phyloP scores from a whole-genome alignment of 176 grass and related monocot species.

The Aegilops tauschii region DNA sequence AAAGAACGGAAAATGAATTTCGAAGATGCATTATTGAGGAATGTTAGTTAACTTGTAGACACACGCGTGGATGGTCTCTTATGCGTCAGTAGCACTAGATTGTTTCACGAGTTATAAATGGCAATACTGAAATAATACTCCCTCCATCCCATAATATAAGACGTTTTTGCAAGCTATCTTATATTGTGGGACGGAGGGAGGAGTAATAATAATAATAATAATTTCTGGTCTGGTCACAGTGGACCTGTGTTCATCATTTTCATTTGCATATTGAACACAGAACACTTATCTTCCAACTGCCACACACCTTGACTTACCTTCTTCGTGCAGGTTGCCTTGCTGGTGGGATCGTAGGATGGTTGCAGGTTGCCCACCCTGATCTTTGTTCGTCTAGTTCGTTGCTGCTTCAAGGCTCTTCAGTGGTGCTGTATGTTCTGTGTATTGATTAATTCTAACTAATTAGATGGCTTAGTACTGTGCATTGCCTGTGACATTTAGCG shows the following conservation, averaged over 20 bases:
- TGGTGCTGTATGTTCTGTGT: constrained; percentile 21
- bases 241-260: constrained; percentile 5
- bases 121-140: not conserved
- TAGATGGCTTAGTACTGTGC: constrained; percentile 45
- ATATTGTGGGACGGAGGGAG: too few species aligned
- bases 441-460: constrained; percentile 30
- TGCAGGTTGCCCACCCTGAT: constrained; percentile 16
- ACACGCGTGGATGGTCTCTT: not conserved
- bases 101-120: not conserved
- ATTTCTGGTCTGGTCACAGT: not conserved
- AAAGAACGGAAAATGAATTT: not conserved
- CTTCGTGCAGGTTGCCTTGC: constrained; percentile 31
- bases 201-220: too few species aligned
- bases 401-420: constrained; percentile 25
- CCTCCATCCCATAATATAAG: too few species aligned
- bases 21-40: not conserved
- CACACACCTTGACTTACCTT: not conserved
- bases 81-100: not conserved
- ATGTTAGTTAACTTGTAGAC: constrained; percentile 12
- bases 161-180: too few species aligned
- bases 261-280: not conserved
- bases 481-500: constrained; percentile 35
- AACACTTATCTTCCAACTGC: not conserved
- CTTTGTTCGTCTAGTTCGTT: constrained; percentile 23
- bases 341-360: constrained; percentile 18